Evolutionary conservation across 2,329 filamentous ascomycete species (phyloP).

Genomic region (Acrocalymma vagum): DNA sequence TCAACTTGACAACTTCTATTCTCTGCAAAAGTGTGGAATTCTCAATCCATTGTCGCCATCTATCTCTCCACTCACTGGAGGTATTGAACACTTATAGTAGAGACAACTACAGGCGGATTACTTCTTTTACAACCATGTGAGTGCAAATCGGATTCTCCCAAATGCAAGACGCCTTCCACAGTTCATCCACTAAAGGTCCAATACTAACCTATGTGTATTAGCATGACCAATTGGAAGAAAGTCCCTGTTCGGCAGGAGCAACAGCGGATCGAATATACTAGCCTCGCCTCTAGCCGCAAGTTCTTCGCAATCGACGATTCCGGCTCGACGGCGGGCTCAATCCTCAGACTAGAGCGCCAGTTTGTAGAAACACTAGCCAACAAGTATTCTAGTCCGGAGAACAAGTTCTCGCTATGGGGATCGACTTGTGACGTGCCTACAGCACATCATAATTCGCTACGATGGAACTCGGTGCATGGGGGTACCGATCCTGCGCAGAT

Average conservation of each 20-base stretch:
- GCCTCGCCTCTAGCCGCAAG: constrained; percentile 26
- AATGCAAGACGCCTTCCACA: too few relatives aligned
- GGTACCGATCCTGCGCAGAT: constrained; percentile 31
- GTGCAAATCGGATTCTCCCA: too few relatives aligned
- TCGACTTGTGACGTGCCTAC: constrained; percentile 24
- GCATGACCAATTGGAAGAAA: constrained; percentile 26
- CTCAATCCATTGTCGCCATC: too few relatives aligned
- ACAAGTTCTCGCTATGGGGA: constrained; percentile 32
- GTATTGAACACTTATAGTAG: too few relatives aligned
- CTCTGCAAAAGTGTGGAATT: too few relatives aligned
- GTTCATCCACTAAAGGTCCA: too few relatives aligned
- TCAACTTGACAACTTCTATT: too few relatives aligned
- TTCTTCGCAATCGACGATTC: constrained; percentile 46
- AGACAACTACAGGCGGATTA: too few relatives aligned
- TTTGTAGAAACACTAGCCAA: constrained; percentile 25
- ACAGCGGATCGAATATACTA: constrained; percentile 13
- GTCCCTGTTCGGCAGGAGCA: constrained; percentile 10
- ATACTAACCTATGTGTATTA: too few relatives aligned
- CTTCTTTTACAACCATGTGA: too few relatives aligned
- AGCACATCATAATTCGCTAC: constrained; percentile 5
- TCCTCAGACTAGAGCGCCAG: constrained; percentile 22
- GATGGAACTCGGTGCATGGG: constrained; percentile 22
- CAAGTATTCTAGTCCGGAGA: constrained; percentile 11
- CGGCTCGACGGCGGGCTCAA: constrained; percentile 30
- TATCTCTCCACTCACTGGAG: too few relatives aligned